Percentiles rank a stretch among this genome's conserved stretches.
These are phyloP conservation scores for Pleurotus salmoneostramineus DNA, from an alignment of 768 basidiomycete genomes.

Conservation along the genomic window DNA sequence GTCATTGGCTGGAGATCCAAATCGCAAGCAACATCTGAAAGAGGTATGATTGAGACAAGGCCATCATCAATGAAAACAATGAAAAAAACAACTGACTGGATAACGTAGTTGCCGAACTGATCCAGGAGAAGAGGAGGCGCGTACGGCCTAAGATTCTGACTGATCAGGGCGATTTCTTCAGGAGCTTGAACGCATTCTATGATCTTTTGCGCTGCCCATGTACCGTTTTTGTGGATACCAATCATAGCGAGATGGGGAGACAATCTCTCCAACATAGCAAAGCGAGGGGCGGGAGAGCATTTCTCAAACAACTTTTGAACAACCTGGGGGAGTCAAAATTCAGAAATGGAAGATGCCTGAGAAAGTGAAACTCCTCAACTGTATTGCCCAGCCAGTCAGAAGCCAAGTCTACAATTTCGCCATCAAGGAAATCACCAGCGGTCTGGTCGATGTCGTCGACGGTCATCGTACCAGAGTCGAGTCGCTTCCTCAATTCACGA, in stretches of 20 bases:
- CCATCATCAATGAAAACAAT: neutral
- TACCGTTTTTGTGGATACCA: slow-evolving; percentile 99
- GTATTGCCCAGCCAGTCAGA: slow-evolving; percentile 99
- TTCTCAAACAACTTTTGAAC: slow-evolving; percentile 97
- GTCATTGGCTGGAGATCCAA: slow-evolving; percentile 85
- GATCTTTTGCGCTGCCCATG: slow-evolving; percentile 99
- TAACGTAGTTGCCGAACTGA: slow-evolving; percentile 91
- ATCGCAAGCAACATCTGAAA: slow-evolving; percentile 83
- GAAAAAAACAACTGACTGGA: slow-evolving; percentile 60
- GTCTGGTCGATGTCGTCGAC: slow-evolving; percentile 88
- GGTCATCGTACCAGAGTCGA: slow-evolving; percentile 86
- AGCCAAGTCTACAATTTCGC: slow-evolving; percentile 91
- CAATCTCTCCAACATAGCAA: slow-evolving; percentile 92
- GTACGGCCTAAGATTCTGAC: slow-evolving; percentile 86
- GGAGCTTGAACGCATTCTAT: slow-evolving; percentile 90
- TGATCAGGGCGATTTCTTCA: slow-evolving; percentile 83
- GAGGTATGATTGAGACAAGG: neutral
- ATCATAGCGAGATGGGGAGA: slow-evolving; percentile 94
- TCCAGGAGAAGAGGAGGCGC: slow-evolving; percentile 92
- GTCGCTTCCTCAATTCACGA: slow-evolving; percentile 88
- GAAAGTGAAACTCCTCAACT: slow-evolving; percentile 32
- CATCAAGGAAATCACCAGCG: slow-evolving; percentile 86
- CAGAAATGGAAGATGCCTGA: slow-evolving; percentile 4
- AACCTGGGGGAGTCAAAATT: slow-evolving; percentile 42
- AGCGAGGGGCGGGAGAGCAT: slow-evolving; percentile 71